Conservation (phyloP, 148 eudicot genomes). For the Dysphania ambrosioides region DNA sequence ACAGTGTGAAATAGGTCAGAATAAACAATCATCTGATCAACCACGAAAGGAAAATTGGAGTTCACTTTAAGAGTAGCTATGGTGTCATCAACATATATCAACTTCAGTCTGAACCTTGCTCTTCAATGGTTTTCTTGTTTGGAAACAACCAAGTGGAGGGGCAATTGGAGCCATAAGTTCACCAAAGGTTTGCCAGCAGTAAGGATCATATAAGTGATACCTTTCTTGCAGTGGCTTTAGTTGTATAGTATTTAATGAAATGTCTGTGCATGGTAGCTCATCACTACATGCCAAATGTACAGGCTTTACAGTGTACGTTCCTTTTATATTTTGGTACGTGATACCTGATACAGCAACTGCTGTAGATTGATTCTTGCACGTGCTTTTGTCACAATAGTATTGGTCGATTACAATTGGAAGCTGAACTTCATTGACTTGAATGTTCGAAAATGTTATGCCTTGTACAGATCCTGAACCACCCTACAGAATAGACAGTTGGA, state of each 20-base stretch:
- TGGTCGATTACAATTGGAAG: constrained; percentile 89
- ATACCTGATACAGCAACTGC: constrained; percentile 86
- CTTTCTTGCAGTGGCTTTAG: constrained; percentile 58
- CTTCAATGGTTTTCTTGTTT: constrained; percentile 56
- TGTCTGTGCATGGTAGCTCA: constrained; percentile 69
- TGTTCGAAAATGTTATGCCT: constrained; percentile 74
- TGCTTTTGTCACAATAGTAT: constrained; percentile 77
- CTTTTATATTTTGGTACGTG: constrained; percentile 63
- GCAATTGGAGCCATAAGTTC: constrained; percentile 54
- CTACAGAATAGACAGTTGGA: constrained; percentile 36
- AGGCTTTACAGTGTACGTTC: constrained; percentile 91
- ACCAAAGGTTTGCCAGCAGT: constrained; percentile 86
- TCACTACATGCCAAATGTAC: constrained; percentile 97
- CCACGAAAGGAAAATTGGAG: constrained; percentile 24
- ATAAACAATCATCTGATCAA: constrained; percentile 24
- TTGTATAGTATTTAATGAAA: constrained; percentile 60
- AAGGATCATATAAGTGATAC: constrained; percentile 65
- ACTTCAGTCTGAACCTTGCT: constrained; percentile 53
- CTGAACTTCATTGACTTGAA: constrained; percentile 75
- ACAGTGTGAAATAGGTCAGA: constrained; percentile 35
- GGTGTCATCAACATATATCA: constrained; percentile 48
- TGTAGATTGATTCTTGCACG: constrained; percentile 69
- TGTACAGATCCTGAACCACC: constrained; percentile 91
- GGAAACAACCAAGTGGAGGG: constrained; percentile 70
- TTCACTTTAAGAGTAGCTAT: constrained; percentile 5